Percentiles rank a stretch among this genome's conserved stretches.
Evolutionary conservation across 1,284 basidiomycete species (phyloP).

Genomic region (Naganishia sp.): DNA sequence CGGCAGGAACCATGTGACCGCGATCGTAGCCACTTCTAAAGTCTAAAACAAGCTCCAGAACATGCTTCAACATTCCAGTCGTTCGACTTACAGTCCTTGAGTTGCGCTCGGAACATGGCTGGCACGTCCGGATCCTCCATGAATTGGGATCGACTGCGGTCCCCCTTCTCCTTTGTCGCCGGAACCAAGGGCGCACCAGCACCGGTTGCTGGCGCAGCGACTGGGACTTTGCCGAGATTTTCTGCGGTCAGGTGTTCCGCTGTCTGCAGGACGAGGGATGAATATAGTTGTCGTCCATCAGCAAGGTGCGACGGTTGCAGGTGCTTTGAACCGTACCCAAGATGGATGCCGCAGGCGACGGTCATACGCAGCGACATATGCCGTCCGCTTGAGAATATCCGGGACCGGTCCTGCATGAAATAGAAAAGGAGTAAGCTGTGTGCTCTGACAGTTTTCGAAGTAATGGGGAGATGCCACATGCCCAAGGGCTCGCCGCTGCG

Average conservation of each 20-base stretch:
- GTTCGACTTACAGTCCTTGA: slow-evolving; percentile 66
- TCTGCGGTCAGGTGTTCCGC: slow-evolving; percentile 82
- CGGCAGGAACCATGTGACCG: slow-evolving; percentile 98
- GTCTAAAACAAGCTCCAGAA: slow-evolving; percentile 52
- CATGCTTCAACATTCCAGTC: background rate
- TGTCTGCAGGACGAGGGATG: slow-evolving; percentile 61
- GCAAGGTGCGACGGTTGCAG: background rate
- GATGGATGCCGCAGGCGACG: slow-evolving; percentile 84
- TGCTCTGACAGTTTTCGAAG: no score
- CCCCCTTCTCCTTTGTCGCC: slow-evolving; percentile 57
- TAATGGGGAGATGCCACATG: no score
- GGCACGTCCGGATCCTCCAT: slow-evolving; percentile 81
- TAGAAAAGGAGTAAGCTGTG: no score
- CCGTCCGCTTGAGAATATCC: slow-evolving; percentile 75
- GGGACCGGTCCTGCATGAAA: slow-evolving; percentile 69
- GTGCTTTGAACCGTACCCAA: slow-evolving; percentile 65
- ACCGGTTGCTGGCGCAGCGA: background rate
- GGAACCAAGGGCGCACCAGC: slow-evolving; percentile 41
- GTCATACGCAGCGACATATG: slow-evolving; percentile 89
- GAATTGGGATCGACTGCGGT: slow-evolving; percentile 79
- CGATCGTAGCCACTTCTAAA: slow-evolving; percentile 94
- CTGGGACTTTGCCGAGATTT: slow-evolving; percentile 49
- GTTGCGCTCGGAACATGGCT: slow-evolving; percentile 73
- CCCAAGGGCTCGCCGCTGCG: no score
- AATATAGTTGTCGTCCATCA: background rate